phyloP scores from a whole-genome alignment of 805 yeast species.

The Zygoascus biomembranicola region DNA sequence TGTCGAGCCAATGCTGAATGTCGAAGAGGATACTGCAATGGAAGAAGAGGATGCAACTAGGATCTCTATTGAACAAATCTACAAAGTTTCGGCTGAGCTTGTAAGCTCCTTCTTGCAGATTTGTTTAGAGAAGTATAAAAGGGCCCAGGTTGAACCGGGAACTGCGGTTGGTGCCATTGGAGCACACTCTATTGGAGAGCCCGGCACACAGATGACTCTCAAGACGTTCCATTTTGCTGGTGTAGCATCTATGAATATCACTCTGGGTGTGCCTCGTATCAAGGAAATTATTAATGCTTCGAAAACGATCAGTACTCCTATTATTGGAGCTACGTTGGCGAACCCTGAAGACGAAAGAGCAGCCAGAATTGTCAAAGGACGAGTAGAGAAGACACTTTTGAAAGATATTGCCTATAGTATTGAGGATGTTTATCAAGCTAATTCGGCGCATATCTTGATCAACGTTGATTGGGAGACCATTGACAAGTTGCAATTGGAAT shows the following conservation, averaged over 20 bases:
- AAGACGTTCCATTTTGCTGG: constrained; percentile 99
- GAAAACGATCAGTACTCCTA: constrained; percentile 90
- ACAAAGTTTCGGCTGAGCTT: constrained; percentile 52
- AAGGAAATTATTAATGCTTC: constrained; percentile 98
- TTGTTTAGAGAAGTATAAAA: constrained; percentile 72
- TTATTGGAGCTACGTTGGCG: constrained; percentile 87
- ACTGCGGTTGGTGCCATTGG: constrained; percentile 99
- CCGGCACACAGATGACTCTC: constrained; percentile 98
- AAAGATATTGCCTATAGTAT: constrained; percentile 82
- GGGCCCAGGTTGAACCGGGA: constrained; percentile 96
- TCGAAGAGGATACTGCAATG: background rate
- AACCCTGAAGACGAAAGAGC: constrained; percentile 94
- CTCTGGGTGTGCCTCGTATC: constrained; percentile 98
- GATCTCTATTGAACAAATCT: constrained; percentile 29
- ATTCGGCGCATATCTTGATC: constrained; percentile 68
- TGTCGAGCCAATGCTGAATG: background rate
- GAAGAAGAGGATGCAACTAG: constrained; percentile 16
- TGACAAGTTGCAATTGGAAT: constrained; percentile 81
- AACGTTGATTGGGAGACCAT: constrained; percentile 78
- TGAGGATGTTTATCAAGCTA: constrained; percentile 86
- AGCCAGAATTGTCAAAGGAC: constrained; percentile 96
- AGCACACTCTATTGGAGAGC: constrained; percentile 98
- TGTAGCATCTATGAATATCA: constrained; percentile 98
- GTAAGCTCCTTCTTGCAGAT: constrained; percentile 61
- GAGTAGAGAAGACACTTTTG: constrained; percentile 85